Base-by-base conservation (phyloP, 176 grass and related monocot genomes). In the Calamus simplicifolius region DNA sequence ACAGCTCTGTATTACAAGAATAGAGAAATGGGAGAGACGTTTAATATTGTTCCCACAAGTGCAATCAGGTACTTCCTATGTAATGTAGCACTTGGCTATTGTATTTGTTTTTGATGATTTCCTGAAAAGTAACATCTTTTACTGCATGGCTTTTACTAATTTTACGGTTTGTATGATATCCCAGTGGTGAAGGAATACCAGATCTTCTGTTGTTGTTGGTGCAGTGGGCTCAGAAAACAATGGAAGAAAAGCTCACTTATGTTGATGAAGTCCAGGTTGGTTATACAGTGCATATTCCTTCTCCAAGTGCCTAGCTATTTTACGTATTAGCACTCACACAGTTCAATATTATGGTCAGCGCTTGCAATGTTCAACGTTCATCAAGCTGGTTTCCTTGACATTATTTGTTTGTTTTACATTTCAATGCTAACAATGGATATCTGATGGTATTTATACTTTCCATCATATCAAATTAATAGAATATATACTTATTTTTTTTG, bases 41-140 rank as follows among this genome's bases (percentile, higher is more conserved):
- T 81, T 78, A 95, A 89, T 69, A 95, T 95, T 49, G 90, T 95
- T 59, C 90, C 90, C 54, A 95, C 90, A 29, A 95, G 90, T 95
- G 90, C 90, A 70, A 28, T 87, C 58, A 95, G 82, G 90, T 79
- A 76, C 61, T 54, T 50, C 67, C 18, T 58, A 57, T 51, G 30
- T 74, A 19, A 16, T 25, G 16, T 5, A 6, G 5, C 52, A 29
- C 16, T 13, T 35, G n/a, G 23, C 26, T 50, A 5, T 16, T 17
- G 16, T 25, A 35, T 51, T 3, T 3, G 4, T n/a, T 59, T 61
- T 27, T 57, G 16, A 25, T 72, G 4, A 16, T 65, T 5, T 57
- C 18, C 57, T 23, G 49, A 18, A 58, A 72, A 27, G 31, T 25
- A 57, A 48, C 23, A 54, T 68, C 21, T 79, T 71, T 64, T 52